Evolutionary conservation across 495 filamentous ascomycete genomes (phyloP), one percentile per base, ranked within the genome.

Genomic region (Neurospora tetraspora): DNA sequence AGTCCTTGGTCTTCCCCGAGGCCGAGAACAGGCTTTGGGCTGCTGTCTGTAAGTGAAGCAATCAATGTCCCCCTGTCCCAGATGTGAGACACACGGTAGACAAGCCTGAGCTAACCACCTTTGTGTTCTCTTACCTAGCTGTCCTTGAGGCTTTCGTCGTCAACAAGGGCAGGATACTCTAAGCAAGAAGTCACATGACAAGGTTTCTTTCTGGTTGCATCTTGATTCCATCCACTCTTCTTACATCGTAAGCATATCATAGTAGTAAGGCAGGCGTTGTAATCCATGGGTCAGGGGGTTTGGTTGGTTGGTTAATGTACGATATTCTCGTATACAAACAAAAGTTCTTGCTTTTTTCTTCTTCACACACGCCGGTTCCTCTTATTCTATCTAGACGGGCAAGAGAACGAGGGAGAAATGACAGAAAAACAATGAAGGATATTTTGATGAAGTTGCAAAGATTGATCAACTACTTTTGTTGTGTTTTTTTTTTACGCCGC

Each of bases 11-110:
- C 23, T 99, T 97, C 83, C 88, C 87, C 16, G 96, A 99, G 82
- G 96, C 93, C 4, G 96, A 98, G 83, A 99, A 99, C 75, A 88
- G 96, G 73, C 77, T 98, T 27, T 99, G 94, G 91, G 91, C 93
- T 69, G 94, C 93, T 69, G 89, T 97, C 74, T 82, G 89, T 88
- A 82, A 76, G 87, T 83, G 47, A 59, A 59, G 47, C 20, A 27
- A 59, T 43, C 20, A 27, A 59, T 43, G 39, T 45, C 2, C 59
- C 59, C 4, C n/a, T 45, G 34, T 9, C 40, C 18, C 65, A 16
- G n/a, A 39, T 39, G 47, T 68, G 61, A 74, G 10, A 39, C 11
- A 12, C 11, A 12, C 31, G 12, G 11, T 27, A 31, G 16, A 23
- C 11, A 16, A 16, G 10, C 20, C 27, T 20, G 34, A 39, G 18